phyloP scores from a whole-genome alignment of 257 asterid genomes.

The Nicotiana tabacum region DNA sequence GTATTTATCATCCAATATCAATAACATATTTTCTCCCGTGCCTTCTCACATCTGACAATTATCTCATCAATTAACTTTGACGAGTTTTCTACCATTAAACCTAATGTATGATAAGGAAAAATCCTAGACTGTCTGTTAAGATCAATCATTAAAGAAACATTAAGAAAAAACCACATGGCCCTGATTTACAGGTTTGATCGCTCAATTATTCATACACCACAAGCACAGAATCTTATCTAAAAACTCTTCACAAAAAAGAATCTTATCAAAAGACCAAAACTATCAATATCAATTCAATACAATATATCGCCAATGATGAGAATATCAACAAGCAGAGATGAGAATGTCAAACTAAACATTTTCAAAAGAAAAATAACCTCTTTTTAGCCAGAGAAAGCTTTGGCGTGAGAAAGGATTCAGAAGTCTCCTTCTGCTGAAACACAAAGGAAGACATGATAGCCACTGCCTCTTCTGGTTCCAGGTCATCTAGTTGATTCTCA shows the following conservation, averaged over 20 bases:
- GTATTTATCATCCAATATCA: too few relatives aligned
- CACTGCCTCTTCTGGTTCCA: slow-evolving; percentile 98
- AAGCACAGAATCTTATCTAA: background rate
- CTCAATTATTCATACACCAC: background rate
- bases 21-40: too few relatives aligned
- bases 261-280: background rate
- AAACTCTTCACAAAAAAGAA: background rate
- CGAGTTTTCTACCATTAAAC: background rate
- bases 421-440: slow-evolving; percentile 87
- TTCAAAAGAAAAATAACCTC: slow-evolving; percentile 36
- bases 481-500: slow-evolving; percentile 89
- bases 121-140: background rate
- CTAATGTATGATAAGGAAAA: background rate
- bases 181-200: background rate
- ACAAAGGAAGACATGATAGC: slow-evolving; percentile 98
- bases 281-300: background rate
- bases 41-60: background rate
- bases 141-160: background rate
- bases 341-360: background rate
- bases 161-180: background rate
- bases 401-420: slow-evolving; percentile 87
- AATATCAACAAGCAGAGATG: background rate
- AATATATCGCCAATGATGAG: background rate
- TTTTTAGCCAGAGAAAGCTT: slow-evolving; percentile 69
- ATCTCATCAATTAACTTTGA: background rate